Evolutionary conservation across 805 yeast species (phyloP).

Genomic region (Kuraishia hungarica): DNA sequence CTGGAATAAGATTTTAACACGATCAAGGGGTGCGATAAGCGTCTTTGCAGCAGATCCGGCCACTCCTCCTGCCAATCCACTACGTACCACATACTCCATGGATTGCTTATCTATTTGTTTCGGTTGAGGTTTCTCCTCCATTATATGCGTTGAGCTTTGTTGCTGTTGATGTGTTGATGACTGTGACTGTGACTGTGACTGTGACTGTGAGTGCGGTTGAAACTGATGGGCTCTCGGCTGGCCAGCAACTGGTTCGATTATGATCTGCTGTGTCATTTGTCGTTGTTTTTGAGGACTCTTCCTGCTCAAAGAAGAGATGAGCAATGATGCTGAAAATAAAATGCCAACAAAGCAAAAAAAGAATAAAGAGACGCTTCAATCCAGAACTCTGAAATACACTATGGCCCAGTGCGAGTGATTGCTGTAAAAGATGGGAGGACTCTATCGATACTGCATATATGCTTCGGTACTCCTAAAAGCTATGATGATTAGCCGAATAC

Average conservation of each 20-base stretch:
- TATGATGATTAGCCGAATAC: not conserved
- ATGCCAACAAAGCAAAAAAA: not conserved
- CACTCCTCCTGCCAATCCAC: slow-evolving; percentile 90
- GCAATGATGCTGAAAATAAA: not conserved
- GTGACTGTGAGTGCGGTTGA: not conserved
- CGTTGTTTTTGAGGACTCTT: not conserved
- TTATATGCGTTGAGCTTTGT: not conserved
- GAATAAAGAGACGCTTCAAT: too few species aligned
- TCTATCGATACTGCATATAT: not conserved
- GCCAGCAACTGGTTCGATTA: not conserved
- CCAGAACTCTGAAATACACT: too few species aligned
- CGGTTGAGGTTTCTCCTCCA: not conserved
- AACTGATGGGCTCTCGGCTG: not conserved
- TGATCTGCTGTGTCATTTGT: not conserved
- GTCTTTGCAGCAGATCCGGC: slow-evolving; percentile 98
- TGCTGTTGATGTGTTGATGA: not conserved
- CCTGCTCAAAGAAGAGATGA: not conserved
- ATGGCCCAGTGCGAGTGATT: too few species aligned
- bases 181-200: not conserved
- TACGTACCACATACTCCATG: slow-evolving; percentile 67
- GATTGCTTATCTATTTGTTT: slow-evolving; percentile 53
- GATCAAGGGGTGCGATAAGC: slow-evolving; percentile 87
- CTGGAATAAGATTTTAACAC: slow-evolving; percentile 92
- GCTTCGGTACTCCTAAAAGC: not conserved
- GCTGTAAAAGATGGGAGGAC: not conserved